phyloP scores from a whole-genome alignment of 2,329 filamentous ascomycete species.

The Fusarium albidum region DNA sequence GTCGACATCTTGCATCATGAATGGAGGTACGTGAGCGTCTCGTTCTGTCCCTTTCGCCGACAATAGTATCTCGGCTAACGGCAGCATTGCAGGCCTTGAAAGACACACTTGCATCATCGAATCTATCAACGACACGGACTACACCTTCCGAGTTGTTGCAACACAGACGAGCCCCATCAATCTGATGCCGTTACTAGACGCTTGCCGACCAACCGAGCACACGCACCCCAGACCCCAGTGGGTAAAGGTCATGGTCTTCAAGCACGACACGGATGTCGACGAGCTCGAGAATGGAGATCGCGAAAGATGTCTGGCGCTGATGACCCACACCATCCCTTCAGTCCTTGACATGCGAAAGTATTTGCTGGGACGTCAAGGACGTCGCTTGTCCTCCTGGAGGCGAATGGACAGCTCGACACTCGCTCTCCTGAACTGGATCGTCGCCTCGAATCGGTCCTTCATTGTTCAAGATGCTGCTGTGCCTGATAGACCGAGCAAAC shows the following conservation, averaged over 20 bases:
- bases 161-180: constrained; percentile 9
- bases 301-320: constrained; percentile 47
- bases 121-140: constrained; percentile 1
- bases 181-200: background rate
- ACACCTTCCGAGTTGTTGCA: constrained; percentile 23
- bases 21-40: constrained; percentile 16
- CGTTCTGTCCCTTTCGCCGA: background rate
- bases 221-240: constrained; percentile 13
- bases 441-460: constrained; percentile 88
- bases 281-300: constrained; percentile 17
- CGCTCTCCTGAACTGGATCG: constrained; percentile 82
- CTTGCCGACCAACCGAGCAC: constrained; percentile 1
- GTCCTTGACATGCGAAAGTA: constrained; percentile 65
- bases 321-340: constrained; percentile 67
- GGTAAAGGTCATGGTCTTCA: constrained; percentile 34
- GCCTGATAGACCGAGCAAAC: constrained; percentile 2
- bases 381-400: constrained; percentile 54
- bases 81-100: constrained; percentile 20
- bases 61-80: background rate
- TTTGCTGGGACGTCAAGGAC: constrained; percentile 51
- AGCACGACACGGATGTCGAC: constrained; percentile 37
- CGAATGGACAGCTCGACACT: constrained; percentile 71
- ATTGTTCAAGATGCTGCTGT: constrained; percentile 76
- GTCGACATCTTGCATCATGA: constrained; percentile 7
- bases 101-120: constrained; percentile 31